Base-by-base conservation (phyloP, 1,139 yeast species). In the Candida sp. region DNA sequence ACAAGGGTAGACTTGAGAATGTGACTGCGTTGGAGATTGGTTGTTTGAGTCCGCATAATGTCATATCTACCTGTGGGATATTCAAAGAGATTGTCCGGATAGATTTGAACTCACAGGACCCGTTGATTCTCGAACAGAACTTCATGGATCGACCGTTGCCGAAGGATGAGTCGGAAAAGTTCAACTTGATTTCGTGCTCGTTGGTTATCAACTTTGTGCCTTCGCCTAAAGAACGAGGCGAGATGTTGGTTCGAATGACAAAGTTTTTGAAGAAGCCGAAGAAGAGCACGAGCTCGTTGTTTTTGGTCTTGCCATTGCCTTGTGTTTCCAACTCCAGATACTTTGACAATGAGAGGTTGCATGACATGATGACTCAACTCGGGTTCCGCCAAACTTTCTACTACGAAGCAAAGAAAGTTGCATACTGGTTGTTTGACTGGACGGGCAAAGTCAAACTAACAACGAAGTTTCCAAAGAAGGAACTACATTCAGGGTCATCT, bases 171-270 rank as follows among this genome's bases (percentile, higher is more conserved):
- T 40, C 51, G 0, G 86, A 82, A 3, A 74, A 67, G 50, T 92
- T 86, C 65, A 80, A 88, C 58, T 63, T 90, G 35, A 75, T 93
- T 1, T 89, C 96, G 3, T 87, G 97, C 56, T 91, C 97, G 0
- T 69, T 93, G 54, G 99, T 93, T 39, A 75, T 93, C 22, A 93
- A 93, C 64, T 93, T 90, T 68, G 98, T 93, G 0, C 91, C 97
- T 0, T 83, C 84, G 1, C 84, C 93, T 0, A 63, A 62, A 12
- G 81, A 74, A 30, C 70, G 99, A 47, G 98, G 98, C 2, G 82
- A 80, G 9, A 92, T 93, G 98, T 72, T 92, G 55, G 59, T 63
- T 32, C 67, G 89, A 53, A 81, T 91, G 3, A 75, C 84, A 2
- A 55, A 74, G 37, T 93, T 91, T 63, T 70, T 91, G 46, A 71